Evolutionary conservation across 2,329 filamentous ascomycete species (phyloP).

Genomic region (Tolypocladium cylindrosporum): DNA sequence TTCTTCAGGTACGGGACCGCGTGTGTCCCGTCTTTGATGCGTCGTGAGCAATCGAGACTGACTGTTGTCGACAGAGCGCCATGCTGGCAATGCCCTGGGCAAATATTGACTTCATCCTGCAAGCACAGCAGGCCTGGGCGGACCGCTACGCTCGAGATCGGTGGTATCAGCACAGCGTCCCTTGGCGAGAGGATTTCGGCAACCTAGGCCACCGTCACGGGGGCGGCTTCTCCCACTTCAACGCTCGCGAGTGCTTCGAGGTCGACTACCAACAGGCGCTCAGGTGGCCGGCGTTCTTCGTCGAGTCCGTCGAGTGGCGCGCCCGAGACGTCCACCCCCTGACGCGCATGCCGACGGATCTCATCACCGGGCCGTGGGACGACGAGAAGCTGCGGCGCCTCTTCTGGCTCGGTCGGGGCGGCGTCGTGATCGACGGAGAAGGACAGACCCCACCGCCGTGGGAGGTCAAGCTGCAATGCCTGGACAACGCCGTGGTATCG

Average conservation of each 20-base stretch:
- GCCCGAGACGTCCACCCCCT: constrained; percentile 26
- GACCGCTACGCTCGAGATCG: constrained; percentile 24
- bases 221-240: constrained; percentile 17
- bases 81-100: constrained; percentile 35
- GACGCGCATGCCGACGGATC: constrained; percentile 26
- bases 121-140: constrained; percentile 38
- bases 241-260: constrained; percentile 25
- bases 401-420: constrained; percentile 34
- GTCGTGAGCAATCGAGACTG: constrained; percentile 2
- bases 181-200: constrained; percentile 6
- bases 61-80: constrained; percentile 21
- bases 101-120: constrained; percentile 32
- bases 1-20: constrained; percentile 30
- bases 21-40: background rate
- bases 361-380: constrained; percentile 32
- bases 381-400: constrained; percentile 28
- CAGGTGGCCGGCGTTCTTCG: constrained; percentile 12
- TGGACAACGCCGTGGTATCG: constrained; percentile 24
- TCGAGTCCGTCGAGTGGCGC: constrained; percentile 10
- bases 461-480: constrained; percentile 28
- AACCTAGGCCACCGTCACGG: constrained; percentile 9
- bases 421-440: constrained; percentile 19
- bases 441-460: constrained; percentile 21
- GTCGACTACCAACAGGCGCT: constrained; percentile 21
- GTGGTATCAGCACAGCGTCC: constrained; percentile 22